Conservation (phyloP, 305 asterid species). For the Fraxinus dipetala region DNA sequence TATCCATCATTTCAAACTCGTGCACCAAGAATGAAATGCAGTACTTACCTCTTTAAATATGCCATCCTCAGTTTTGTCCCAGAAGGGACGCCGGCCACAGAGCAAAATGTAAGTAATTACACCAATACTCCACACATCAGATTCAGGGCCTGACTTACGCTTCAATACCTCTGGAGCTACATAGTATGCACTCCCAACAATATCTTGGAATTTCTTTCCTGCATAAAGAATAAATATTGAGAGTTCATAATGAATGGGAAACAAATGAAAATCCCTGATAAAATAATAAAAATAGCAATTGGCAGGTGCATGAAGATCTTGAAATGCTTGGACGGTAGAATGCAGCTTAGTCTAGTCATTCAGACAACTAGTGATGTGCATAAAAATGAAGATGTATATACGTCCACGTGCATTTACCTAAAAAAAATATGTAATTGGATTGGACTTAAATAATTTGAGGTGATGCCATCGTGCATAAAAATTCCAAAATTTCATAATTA, state of each 20-base stretch:
- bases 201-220: slow-evolving; percentile 74
- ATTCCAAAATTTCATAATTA: neutral
- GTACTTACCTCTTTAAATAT: slow-evolving; percentile 75
- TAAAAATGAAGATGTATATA: neutral
- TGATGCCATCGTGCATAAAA: neutral
- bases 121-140: slow-evolving; percentile 88
- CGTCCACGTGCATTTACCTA: neutral
- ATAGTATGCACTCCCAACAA: slow-evolving; percentile 85
- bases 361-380: neutral
- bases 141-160: slow-evolving; percentile 81
- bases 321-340: neutral
- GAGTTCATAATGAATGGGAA: slow-evolving; percentile 12
- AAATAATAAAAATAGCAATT: neutral
- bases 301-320: neutral
- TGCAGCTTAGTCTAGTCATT: neutral
- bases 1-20: neutral
- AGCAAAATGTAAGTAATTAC: slow-evolving; percentile 79
- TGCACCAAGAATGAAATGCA: neutral
- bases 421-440: neutral
- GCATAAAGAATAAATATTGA: slow-evolving; percentile 18
- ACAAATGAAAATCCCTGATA: neutral
- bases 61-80: slow-evolving; percentile 94
- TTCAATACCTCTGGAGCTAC: slow-evolving; percentile 84
- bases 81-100: slow-evolving; percentile 90
- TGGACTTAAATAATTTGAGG: slow-evolving; percentile 2